These are phyloP conservation scores for Heliamphora exappendiculata DNA, from an alignment of 148 eudicot species.

Conservation along the genomic window DNA sequence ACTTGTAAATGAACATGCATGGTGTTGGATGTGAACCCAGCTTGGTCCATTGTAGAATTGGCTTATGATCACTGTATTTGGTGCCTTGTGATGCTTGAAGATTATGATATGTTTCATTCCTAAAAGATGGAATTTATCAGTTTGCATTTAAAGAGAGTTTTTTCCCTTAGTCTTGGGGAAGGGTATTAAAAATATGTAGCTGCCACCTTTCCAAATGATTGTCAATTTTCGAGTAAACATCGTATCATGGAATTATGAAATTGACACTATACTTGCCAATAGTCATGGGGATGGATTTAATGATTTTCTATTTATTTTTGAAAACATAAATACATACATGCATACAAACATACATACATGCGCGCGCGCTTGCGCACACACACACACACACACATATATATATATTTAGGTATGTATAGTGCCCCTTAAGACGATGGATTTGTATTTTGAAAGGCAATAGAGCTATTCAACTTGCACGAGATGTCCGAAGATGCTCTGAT, in stretches of 20 bases:
- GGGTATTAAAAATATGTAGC: neutral
- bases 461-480: neutral
- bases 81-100: neutral
- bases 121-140: neutral
- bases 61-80: neutral
- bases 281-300: neutral
- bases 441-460: neutral
- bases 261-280: neutral
- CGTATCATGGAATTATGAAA: neutral
- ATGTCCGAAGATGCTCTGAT: neutral
- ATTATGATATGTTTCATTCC: neutral
- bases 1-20: neutral
- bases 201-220: neutral
- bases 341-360: too few species aligned
- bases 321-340: too few species aligned
- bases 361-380: too few species aligned
- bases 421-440: neutral
- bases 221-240: neutral
- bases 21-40: neutral
- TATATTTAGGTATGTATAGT: too few species aligned
- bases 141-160: neutral
- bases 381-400: too few species aligned
- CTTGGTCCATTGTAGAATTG: neutral
- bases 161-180: neutral
- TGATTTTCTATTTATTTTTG: neutral